Percentiles rank a stretch among this genome's conserved stretches.
phyloP scores from a whole-genome alignment of 345 rosid species.

The Trapa bicornis region DNA sequence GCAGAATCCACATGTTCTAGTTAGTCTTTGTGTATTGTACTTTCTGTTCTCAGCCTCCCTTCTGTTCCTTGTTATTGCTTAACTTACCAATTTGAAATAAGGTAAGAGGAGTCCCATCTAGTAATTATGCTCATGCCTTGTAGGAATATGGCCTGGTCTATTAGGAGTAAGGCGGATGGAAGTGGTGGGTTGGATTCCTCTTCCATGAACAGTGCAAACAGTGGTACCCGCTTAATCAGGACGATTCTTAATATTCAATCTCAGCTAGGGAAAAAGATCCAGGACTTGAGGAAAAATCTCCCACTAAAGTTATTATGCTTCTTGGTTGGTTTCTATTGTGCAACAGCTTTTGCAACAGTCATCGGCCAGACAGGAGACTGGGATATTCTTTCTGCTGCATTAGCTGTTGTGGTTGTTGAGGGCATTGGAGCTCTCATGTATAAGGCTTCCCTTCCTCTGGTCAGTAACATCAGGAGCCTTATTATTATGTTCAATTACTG shows the following conservation, averaged over 20 bases:
- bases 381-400: slow-evolving; percentile 89
- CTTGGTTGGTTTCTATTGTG: slow-evolving; percentile 82
- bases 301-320: slow-evolving; percentile 68
- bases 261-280: slow-evolving; percentile 39
- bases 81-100: background rate
- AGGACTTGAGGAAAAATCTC: slow-evolving; percentile 49
- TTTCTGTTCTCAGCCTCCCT: background rate
- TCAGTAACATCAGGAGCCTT: slow-evolving; percentile 35
- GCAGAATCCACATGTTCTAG: background rate
- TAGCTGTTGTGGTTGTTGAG: slow-evolving; percentile 69
- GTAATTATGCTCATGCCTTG: slow-evolving; percentile 13
- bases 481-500: slow-evolving; percentile 72
- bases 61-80: background rate
- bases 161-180: slow-evolving; percentile 38
- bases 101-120: background rate
- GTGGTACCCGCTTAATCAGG: slow-evolving; percentile 51
- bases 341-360: slow-evolving; percentile 68
- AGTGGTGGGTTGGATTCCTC: slow-evolving; percentile 45
- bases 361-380: slow-evolving; percentile 98
- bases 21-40: background rate
- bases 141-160: slow-evolving; percentile 50
- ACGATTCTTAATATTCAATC: slow-evolving; percentile 44
- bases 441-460: slow-evolving; percentile 40
- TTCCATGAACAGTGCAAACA: slow-evolving; percentile 26
- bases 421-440: slow-evolving; percentile 91